Conservation (phyloP, 352 stramenopile species). For the Phytophthora litchii region DNA sequence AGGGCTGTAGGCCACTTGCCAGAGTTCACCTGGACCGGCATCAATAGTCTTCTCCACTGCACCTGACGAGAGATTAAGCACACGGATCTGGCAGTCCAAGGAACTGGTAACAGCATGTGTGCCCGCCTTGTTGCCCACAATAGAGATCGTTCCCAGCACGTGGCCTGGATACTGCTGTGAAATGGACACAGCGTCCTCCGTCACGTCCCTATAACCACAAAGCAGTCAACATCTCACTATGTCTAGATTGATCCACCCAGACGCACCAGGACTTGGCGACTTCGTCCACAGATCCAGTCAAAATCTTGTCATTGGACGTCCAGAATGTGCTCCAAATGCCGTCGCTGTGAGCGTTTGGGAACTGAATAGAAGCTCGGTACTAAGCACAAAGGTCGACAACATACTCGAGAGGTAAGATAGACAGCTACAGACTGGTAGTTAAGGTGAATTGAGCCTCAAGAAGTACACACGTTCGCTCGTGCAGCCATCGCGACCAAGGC, state of each 20-base stretch:
- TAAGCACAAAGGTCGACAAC: conserved; percentile 23
- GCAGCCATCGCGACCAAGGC: conserved; percentile 23
- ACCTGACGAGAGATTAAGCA: conserved; percentile 77
- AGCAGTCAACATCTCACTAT: not conserved
- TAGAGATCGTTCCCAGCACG: conserved; percentile 86
- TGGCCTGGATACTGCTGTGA: conserved; percentile 86
- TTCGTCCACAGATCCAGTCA: conserved; percentile 89
- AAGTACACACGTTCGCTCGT: conserved; percentile 28
- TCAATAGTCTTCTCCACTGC: conserved; percentile 87
- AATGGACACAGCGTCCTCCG: conserved; percentile 69
- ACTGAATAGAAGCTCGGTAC: conserved; percentile 85
- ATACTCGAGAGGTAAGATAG: conserved; percentile 2
- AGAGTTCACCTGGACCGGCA: conserved; percentile 85
- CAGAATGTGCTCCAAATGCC: conserved; percentile 91
- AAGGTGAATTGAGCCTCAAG: not conserved
- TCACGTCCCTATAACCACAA: conserved; percentile 55
- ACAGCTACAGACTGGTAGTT: not conserved
- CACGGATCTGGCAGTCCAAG: conserved; percentile 82
- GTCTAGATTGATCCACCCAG: not conserved
- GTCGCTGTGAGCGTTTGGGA: conserved; percentile 85
- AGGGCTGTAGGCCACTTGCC: conserved; percentile 85
- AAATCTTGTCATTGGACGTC: conserved; percentile 88
- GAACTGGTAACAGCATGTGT: conserved; percentile 82
- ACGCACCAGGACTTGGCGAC: conserved; percentile 83
- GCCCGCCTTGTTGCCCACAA: conserved; percentile 81